These are phyloP conservation scores for Fusarium sp. DNA, from an alignment of 2,329 filamentous ascomycete genomes.

Conservation along the genomic window DNA sequence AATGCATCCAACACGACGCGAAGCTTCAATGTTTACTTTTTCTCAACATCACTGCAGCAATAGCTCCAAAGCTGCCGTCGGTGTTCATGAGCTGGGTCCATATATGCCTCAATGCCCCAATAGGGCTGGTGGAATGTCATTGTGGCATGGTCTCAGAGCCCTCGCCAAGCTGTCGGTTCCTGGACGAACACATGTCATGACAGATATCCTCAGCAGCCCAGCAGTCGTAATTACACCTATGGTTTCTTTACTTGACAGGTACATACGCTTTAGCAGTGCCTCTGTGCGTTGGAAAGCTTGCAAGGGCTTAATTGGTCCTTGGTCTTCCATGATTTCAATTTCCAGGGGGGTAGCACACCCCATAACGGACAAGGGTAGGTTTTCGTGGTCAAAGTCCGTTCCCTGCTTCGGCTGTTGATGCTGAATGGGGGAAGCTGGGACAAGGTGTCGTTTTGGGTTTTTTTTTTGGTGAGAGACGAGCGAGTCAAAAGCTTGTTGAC, in stretches of 20 bases:
- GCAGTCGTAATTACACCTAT: neutral
- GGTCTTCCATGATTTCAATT: conserved; percentile 8
- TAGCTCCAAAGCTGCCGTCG: neutral
- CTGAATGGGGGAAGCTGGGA: neutral
- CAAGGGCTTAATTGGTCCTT: conserved; percentile 2
- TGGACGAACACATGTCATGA: conserved; percentile 26
- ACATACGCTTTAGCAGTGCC: neutral
- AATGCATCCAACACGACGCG: neutral
- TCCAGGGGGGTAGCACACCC: neutral
- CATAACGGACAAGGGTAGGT: conserved; percentile 4
- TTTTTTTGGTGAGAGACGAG: neutral
- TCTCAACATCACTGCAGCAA: neutral
- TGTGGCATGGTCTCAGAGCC: conserved; percentile 14
- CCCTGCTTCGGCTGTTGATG: conserved; percentile 17
- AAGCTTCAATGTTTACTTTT: neutral
- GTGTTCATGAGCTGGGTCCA: neutral
- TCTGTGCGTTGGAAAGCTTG: neutral
- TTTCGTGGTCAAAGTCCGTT: conserved; percentile 15
- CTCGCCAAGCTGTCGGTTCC: conserved; percentile 27
- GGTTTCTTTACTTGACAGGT: neutral
- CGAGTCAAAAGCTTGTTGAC: neutral
- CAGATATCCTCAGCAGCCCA: neutral
- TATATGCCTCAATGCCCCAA: conserved; percentile 10
- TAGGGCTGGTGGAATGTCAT: conserved; percentile 15
- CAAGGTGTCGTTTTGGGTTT: conserved; percentile 15